These are phyloP conservation scores for Saccharomycopsis microspora DNA, from an alignment of 805 yeast species.

Conservation along the genomic window DNA sequence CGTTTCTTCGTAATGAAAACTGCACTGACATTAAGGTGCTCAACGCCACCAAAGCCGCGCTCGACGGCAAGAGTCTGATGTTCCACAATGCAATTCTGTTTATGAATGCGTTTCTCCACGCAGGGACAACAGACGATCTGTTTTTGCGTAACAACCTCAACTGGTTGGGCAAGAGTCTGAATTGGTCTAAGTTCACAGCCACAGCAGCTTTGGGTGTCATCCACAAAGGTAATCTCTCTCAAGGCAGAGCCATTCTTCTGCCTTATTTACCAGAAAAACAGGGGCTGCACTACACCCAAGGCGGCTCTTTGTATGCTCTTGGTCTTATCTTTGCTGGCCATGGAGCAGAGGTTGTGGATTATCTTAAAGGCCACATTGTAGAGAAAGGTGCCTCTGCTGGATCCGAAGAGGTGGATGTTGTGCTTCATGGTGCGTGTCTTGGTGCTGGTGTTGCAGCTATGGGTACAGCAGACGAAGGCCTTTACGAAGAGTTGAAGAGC, in stretches of 20 bases:
- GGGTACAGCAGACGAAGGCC: conserved; percentile 68
- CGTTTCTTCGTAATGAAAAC: conserved; percentile 78
- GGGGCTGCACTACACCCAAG: conserved; percentile 81
- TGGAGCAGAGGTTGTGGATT: conserved; percentile 66
- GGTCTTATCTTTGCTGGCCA: conserved; percentile 95
- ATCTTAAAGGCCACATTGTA: conserved; percentile 59
- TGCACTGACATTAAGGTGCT: conserved; percentile 77
- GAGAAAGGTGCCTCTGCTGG: conserved; percentile 54
- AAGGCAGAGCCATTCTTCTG: conserved; percentile 75
- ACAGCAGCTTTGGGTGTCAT: conserved; percentile 97
- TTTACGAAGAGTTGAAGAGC: conserved; percentile 74
- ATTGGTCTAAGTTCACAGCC: conserved; percentile 97
- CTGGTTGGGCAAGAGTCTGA: conserved; percentile 95
- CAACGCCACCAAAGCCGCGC: conserved; percentile 64
- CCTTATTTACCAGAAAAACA: conserved; percentile 77
- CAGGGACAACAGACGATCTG: conserved; percentile 92
- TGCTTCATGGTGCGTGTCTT: conserved; percentile 89
- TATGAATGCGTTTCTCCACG: conserved; percentile 88
- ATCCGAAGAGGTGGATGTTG: conserved; percentile 62
- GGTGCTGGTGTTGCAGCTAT: conserved; percentile 96
- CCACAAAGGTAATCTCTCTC: conserved; percentile 87
- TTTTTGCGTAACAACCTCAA: conserved; percentile 85
- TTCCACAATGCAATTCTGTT: conserved; percentile 95
- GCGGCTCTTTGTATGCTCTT: conserved; percentile 88
- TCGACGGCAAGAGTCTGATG: conserved; percentile 88